Evolutionary conservation across 2,329 filamentous ascomycete species (phyloP), one percentile per base, ranked within the genome.

Genomic region (Penicillium griseofulvum): DNA sequence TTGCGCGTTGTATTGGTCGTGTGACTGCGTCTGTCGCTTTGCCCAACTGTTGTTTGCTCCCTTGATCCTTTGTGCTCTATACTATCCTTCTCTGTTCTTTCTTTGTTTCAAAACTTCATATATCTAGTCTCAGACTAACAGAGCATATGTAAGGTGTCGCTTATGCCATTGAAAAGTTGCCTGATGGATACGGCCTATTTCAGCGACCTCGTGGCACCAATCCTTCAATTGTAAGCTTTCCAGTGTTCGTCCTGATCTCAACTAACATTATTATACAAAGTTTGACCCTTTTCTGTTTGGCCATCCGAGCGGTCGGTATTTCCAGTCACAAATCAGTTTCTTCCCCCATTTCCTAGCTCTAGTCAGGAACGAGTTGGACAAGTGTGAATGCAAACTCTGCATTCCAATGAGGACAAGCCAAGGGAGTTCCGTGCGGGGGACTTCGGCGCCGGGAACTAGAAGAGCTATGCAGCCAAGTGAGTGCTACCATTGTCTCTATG

Each of bases 261-360:
- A 34, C 55, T 60, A 50, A 56, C n/a, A 14, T 5, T 19, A 10
- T 12, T 45, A 12, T 22, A 8, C 62, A 19, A 67, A 82, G 66
- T 63, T 77, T 9, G 84, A 86, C 65, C 77, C 78, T 47, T 84
- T 81, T 52, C 69, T 86, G 0, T 86, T 76, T 52, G 84, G 84
- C 0, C 83, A 87, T 65, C 82, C 81, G 0, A 68, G 70, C 8
- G 76, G 77, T 8, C 71, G 72, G 45, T 71, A 68, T 16, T 86
- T 81, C 53, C 77, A 83, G 43, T 86, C 83, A 0, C 76, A 79
- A 0, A 76, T 76, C 19, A 71, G 78, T 4, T 85, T 85, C 60
- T 82, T 77, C 46, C 78, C 79, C 0, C 84, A 87, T 56, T 86
- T 87, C 65, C 70, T 77, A 3, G 17, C 19, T 24, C 48, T 76